phyloP scores from a whole-genome alignment of 768 basidiomycete genomes.

The Antrodiella citrinella region DNA sequence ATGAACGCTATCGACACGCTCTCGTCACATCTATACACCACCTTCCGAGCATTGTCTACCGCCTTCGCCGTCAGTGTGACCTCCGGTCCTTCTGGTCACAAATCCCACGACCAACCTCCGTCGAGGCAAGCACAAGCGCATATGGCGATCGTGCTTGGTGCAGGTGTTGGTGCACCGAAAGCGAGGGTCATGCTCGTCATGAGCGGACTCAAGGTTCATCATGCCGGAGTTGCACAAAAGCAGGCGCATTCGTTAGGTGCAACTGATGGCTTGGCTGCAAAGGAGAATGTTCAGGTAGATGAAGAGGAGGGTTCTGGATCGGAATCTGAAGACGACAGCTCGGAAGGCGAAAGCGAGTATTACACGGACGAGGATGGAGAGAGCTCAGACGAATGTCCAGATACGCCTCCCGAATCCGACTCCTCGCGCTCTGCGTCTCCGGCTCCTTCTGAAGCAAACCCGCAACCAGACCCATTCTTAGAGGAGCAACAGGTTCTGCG shows the following conservation, averaged over 20 bases:
- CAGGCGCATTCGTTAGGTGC: not conserved
- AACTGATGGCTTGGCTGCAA: not conserved
- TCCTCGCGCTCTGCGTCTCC: conserved; percentile 5
- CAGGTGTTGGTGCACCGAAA: conserved; percentile 53
- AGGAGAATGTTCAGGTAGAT: not conserved
- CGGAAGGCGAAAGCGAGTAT: conserved; percentile 8
- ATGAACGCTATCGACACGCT: conserved; percentile 63
- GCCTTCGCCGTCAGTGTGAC: conserved; percentile 37
- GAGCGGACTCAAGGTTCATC: conserved; percentile 53
- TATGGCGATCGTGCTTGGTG: conserved; percentile 58
- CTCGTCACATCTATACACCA: conserved; percentile 64
- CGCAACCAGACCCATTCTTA: conserved; percentile 6
- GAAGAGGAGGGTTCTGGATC: conserved; percentile 7
- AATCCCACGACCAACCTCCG: conserved; percentile 1
- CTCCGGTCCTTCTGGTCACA: not conserved
- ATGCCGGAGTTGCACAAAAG: not conserved
- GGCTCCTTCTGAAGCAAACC: conserved; percentile 8
- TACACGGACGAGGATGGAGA: conserved; percentile 11
- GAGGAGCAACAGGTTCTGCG: conserved; percentile 25
- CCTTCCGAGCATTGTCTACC: conserved; percentile 64
- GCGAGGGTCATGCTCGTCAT: conserved; percentile 54
- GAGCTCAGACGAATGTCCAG: conserved; percentile 14
- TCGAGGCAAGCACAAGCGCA: conserved; percentile 30
- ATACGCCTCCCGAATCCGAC: conserved; percentile 14
- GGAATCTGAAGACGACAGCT: conserved; percentile 9